Percentiles rank a stretch among this genome's conserved stretches.
Conservation (phyloP, 345 rosid genomes). For the Eucalyptus cloeziana region DNA sequence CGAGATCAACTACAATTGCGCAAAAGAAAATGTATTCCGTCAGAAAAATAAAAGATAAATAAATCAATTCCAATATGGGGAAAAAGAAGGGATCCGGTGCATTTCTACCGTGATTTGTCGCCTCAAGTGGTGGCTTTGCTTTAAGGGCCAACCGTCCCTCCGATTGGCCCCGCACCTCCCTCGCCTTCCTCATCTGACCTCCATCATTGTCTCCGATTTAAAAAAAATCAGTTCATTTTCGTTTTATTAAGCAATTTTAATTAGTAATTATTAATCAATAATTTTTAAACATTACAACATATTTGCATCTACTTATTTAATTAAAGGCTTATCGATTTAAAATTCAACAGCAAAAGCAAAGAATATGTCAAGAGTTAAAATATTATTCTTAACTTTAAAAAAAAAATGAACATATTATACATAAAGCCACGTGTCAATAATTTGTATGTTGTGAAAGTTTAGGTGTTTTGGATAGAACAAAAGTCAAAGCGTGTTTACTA, state of each 20-base stretch:
- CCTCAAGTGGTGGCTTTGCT: not conserved
- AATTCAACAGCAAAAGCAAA: not conserved
- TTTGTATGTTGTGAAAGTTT: not conserved
- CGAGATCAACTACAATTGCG: no score
- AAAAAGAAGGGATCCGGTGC: not conserved
- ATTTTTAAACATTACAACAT: not conserved
- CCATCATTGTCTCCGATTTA: no score
- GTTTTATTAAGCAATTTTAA: not conserved
- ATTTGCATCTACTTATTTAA: not conserved
- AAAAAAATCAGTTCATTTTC: not conserved
- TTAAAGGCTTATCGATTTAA: not conserved
- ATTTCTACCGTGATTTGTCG: not conserved
- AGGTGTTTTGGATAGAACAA: rapidly evolving
- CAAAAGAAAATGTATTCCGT: no score
- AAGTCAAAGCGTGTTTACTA: rapidly evolving
- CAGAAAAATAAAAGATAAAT: no score
- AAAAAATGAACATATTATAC: not conserved
- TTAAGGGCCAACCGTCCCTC: not conserved
- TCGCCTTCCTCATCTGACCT: not conserved
- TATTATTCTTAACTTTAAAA: not conserved
- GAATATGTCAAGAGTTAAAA: not conserved
- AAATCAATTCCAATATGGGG: no score
- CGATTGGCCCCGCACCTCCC: not conserved
- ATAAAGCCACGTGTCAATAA: not conserved
- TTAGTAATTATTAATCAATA: not conserved